Evolutionary conservation across 176 grass and related monocot genomes (phyloP).

Genomic region (Eragrostis nindensis): DNA sequence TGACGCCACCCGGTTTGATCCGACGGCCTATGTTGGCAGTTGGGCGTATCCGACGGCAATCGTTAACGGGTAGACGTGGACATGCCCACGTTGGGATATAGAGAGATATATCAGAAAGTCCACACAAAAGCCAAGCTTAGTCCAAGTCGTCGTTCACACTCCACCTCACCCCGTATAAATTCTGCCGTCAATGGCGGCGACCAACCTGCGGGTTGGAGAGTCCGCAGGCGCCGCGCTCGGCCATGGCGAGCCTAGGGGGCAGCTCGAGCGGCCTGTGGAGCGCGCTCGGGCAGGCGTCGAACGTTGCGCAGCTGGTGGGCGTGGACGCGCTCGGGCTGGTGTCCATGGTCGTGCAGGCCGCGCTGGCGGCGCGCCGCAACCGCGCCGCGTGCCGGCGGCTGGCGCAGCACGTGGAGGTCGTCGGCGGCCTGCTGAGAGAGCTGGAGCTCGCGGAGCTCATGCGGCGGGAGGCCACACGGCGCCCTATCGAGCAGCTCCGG

Average conservation of each 20-base stretch:
- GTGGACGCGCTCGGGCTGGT: conserved; percentile 67
- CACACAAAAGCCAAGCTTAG: too few species aligned
- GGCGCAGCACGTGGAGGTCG: conserved; percentile 54
- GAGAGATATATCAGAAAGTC: too few species aligned
- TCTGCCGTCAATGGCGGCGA: conserved; percentile 13
- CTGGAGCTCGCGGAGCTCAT: conserved; percentile 56
- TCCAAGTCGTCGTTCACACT: not conserved
- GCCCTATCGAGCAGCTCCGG: conserved; percentile 51
- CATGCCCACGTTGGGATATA: too few species aligned
- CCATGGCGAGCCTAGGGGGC: conserved; percentile 12
- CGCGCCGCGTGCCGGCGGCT: conserved; percentile 55
- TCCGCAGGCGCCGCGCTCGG: not conserved
- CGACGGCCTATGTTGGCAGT: too few species aligned
- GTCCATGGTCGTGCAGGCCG: conserved; percentile 68
- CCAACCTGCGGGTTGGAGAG: not conserved
- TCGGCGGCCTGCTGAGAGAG: conserved; percentile 57
- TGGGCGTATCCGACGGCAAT: too few species aligned
- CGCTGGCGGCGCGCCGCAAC: conserved; percentile 59
- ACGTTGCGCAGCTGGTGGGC: conserved; percentile 49
- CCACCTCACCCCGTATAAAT: not conserved
- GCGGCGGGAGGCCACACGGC: conserved; percentile 50
- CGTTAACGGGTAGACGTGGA: too few species aligned
- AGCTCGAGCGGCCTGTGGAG: conserved; percentile 20
- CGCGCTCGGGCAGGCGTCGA: conserved; percentile 19
- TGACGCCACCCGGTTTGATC: too few species aligned